These are phyloP conservation scores for Botrytis byssoidea DNA, from an alignment of 2,329 filamentous ascomycete species.

Conservation along the genomic window DNA sequence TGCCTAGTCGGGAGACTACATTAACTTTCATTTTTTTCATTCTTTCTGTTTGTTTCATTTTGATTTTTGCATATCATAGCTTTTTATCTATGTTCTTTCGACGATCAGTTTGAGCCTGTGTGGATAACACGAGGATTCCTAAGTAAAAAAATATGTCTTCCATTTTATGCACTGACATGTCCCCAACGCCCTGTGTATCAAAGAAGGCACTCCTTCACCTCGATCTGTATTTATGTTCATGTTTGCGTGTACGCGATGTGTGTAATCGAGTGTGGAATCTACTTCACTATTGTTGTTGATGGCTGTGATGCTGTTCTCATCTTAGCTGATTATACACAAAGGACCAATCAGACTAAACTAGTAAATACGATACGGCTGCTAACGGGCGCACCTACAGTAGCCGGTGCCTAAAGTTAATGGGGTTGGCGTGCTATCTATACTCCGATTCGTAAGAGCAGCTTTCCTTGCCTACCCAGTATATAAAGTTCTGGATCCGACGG, in stretches of 20 bases:
- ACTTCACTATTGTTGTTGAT: rapidly evolving
- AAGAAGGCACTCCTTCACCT: neutral
- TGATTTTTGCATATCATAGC: neutral
- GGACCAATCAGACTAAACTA: too few species aligned
- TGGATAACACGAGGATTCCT: neutral
- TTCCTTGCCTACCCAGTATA: neutral
- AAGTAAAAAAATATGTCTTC: neutral
- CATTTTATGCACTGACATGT: neutral
- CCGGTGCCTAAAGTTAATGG: neutral
- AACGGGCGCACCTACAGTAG: neutral
- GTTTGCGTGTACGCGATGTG: neutral
- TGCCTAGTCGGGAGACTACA: neutral
- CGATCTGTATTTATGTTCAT: neutral
- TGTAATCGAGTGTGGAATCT: neutral
- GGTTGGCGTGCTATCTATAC: neutral
- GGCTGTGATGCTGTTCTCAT: too few species aligned
- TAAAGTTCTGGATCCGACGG: neutral
- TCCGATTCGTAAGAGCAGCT: neutral
- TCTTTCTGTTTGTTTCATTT: neutral
- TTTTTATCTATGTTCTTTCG: neutral
- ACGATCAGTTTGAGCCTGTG: neutral
- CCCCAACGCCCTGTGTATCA: neutral
- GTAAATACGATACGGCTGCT: neutral
- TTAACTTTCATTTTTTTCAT: neutral
- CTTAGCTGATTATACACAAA: neutral